Conservation (phyloP, 768 basidiomycete genomes). For the Lentinula edodes region DNA sequence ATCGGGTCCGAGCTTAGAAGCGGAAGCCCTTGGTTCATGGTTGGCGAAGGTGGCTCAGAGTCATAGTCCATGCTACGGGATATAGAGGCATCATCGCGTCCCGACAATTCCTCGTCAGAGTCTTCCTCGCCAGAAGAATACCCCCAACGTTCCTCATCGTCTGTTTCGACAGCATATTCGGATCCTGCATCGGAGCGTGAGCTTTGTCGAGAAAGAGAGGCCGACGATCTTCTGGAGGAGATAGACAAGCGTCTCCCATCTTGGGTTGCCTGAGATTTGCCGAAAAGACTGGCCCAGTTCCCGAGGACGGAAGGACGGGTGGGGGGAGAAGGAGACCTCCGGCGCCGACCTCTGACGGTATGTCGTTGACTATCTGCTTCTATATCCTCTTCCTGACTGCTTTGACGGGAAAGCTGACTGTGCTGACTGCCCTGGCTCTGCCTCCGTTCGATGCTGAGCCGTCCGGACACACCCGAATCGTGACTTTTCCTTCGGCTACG, state of each 20-base stretch:
- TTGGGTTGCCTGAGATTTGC: slow-evolving; percentile 37
- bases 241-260: slow-evolving; percentile 44
- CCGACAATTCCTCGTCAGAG: slow-evolving; percentile 30
- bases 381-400: slow-evolving; percentile 26
- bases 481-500: slow-evolving; percentile 44
- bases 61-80: slow-evolving; percentile 65
- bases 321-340: slow-evolving; percentile 29
- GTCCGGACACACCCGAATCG: slow-evolving; percentile 33
- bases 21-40: slow-evolving; percentile 49
- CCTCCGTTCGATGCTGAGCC: slow-evolving; percentile 31
- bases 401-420: slow-evolving; percentile 38
- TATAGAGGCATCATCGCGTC: slow-evolving; percentile 38
- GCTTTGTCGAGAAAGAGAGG: slow-evolving; percentile 43
- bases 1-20: slow-evolving; percentile 70
- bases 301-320: slow-evolving; percentile 48
- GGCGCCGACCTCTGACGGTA: slow-evolving; percentile 22
- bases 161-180: slow-evolving; percentile 50
- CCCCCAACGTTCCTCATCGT: slow-evolving; percentile 80
- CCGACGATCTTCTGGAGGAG: slow-evolving; percentile 47
- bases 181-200: slow-evolving; percentile 49
- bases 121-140: slow-evolving; percentile 86
- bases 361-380: slow-evolving; percentile 14
- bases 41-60: slow-evolving; percentile 64
- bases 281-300: slow-evolving; percentile 65
- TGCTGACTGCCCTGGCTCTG: slow-evolving; percentile 41